Base-by-base conservation (phyloP, 148 eudicot species). In the Beta vulgaris region DNA sequence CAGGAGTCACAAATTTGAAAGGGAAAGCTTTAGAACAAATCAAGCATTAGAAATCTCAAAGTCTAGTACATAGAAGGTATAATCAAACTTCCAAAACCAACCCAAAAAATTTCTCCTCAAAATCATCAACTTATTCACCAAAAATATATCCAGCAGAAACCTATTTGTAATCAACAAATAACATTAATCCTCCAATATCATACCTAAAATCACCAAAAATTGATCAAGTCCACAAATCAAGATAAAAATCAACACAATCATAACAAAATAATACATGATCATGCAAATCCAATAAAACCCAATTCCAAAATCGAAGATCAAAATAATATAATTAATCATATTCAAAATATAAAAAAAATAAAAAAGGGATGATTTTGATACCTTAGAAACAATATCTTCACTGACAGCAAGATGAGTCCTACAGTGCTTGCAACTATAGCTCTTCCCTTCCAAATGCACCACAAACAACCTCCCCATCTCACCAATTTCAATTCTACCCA, bases 391-490 rank as follows among this genome's bases (percentile, higher is more conserved):
- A 79, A 91, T 68, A 76, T 89, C 90, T 48, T 89, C 86, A 72
- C 35, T 66, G 7, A 83, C 82, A 77, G 86, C 96, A 69, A 91
- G 86, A 82, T 91, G 93, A 73, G 93, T 87, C 74, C 83, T 84
- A 73, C 96, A 91, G 87, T 89, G 87, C 85, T 86, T 89, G 84
- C 96, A 91, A 73, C 88, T 82, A 77, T 91, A 91, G 86, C 89
- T 82, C 90, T 79, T 87, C 60, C 96, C 96, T 71, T 91, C 93
- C 82, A 91, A 87, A 77, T 83, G 82, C 37, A 89, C 83, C 76
- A 82, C 83, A 83, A 89, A 91, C 36, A 89, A 40, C 72, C 93
- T 84, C 53, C 96, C 96, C 96, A 89, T 89, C 36, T 82, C 73
- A 31, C 54, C 48, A 34, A 68, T n/a, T 51, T 75, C 75, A 69